phyloP scores from a whole-genome alignment of 2,329 filamentous ascomycete genomes.

The Ampelomyces quisqualis region DNA sequence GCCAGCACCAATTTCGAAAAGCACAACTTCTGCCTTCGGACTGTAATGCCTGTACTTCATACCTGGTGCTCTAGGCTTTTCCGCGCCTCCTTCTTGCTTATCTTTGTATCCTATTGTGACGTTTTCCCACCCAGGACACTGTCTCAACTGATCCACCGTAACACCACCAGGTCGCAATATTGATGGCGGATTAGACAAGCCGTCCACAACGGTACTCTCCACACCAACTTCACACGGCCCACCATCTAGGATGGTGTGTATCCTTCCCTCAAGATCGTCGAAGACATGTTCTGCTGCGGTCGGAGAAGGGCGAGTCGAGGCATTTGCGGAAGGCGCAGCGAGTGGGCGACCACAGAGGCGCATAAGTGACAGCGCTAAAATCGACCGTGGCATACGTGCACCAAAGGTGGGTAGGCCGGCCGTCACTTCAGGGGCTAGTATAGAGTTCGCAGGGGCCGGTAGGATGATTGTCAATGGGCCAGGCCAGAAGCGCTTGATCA shows the following conservation, averaged over 20 bases:
- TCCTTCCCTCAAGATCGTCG: conserved; percentile 78
- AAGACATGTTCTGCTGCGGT: conserved; percentile 87
- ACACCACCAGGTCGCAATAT: conserved; percentile 86
- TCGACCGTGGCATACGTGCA: conserved; percentile 81
- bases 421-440: conserved; percentile 87
- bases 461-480: conserved; percentile 90
- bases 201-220: conserved; percentile 95
- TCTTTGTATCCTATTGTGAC: conserved; percentile 80
- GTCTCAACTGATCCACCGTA: conserved; percentile 73
- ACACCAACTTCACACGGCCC: conserved; percentile 85
- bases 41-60: conserved; percentile 99
- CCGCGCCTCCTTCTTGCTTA: conserved; percentile 60
- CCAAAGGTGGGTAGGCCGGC: conserved; percentile 83
- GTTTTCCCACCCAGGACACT: conserved; percentile 76
- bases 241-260: conserved; percentile 85
- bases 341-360: conserved; percentile 74
- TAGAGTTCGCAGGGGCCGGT: conserved; percentile 67
- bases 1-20: conserved; percentile 66
- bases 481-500: conserved; percentile 88
- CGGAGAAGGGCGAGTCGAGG: conserved; percentile 87
- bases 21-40: conserved; percentile 78
- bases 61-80: conserved; percentile 76
- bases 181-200: conserved; percentile 75
- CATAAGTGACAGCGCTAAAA: conserved; percentile 86
- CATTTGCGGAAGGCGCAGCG: conserved; percentile 91